phyloP scores from a whole-genome alignment of 768 basidiomycete species.

The Tricholoma terreum region DNA sequence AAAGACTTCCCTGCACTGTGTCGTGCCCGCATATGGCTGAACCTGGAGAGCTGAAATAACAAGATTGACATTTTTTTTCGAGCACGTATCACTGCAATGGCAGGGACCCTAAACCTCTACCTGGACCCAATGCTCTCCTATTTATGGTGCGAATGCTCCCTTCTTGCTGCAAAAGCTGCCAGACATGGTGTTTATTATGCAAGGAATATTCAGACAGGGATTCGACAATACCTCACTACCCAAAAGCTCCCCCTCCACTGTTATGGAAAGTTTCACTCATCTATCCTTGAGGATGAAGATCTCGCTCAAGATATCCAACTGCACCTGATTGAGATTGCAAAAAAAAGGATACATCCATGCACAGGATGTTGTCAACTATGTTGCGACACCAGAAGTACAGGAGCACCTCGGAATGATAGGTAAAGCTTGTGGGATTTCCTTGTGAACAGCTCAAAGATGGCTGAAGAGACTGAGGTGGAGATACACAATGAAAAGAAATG shows the following conservation, averaged over 20 bases:
- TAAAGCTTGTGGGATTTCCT: neutral
- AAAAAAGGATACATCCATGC: neutral
- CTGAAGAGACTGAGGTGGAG: constrained; percentile 2
- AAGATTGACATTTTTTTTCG: constrained; percentile 27
- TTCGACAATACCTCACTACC: constrained; percentile 17
- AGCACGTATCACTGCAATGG: constrained; percentile 26
- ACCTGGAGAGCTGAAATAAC: no score
- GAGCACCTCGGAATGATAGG: neutral
- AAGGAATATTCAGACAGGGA: constrained; percentile 26
- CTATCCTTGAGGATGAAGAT: constrained; percentile 31
- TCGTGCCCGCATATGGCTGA: no score
- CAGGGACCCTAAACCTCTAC: constrained; percentile 30
- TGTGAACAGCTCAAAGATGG: constrained; percentile 5
- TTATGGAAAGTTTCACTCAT: constrained; percentile 16
- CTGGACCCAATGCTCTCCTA: constrained; percentile 25
- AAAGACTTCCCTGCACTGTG: no score
- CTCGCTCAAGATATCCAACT: constrained; percentile 23
- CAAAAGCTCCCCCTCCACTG: constrained; percentile 25
- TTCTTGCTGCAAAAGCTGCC: constrained; percentile 23
- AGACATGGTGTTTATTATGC: constrained; percentile 26
- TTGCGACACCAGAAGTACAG: constrained; percentile 1
- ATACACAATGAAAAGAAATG: neutral
- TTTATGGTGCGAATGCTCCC: constrained; percentile 29
- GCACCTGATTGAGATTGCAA: constrained; percentile 6
- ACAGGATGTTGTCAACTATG: neutral